A percentile compares a stretch with the other conserved stretches of the same genome.
Evolutionary conservation across 129 eudicot genomes (phyloP).

Genomic region (Artemisia argyi): DNA sequence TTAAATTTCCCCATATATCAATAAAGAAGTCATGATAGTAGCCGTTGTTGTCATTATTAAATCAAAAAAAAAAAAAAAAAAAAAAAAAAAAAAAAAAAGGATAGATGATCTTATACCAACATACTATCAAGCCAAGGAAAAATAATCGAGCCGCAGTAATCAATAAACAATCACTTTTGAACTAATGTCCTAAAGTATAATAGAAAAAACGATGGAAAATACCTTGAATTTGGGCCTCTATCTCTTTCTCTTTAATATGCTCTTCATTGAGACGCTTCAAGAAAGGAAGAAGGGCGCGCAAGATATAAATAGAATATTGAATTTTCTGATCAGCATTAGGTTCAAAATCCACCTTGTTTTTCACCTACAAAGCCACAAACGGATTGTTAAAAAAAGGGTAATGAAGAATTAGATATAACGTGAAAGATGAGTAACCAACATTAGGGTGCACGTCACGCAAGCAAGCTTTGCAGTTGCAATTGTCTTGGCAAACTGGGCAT

Average conservation of each 20-base stretch:
- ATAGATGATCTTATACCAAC: too few relatives aligned
- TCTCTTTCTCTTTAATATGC: conserved; percentile 49
- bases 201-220: neutral
- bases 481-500: conserved; percentile 77
- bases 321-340: conserved; percentile 37
- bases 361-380: conserved; percentile 25
- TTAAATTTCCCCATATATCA: too few relatives aligned
- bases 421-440: conserved; percentile 22
- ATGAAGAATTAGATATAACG: neutral
- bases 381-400: neutral
- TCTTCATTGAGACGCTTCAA: conserved; percentile 53
- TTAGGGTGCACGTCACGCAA: conserved; percentile 52
- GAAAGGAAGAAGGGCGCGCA: conserved; percentile 59
- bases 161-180: too few relatives aligned
- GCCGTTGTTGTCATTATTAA: too few relatives aligned
- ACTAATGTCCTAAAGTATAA: too few relatives aligned
- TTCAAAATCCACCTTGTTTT: conserved; percentile 28
- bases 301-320: conserved; percentile 47
- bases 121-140: neutral
- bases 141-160: too few relatives aligned
- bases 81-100: too few relatives aligned
- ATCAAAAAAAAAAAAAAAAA: too few relatives aligned
- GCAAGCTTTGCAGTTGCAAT: conserved; percentile 89
- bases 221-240: conserved; percentile 84
- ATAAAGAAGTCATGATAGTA: too few relatives aligned